A percentile compares a stretch with the other conserved stretches of the same genome.
phyloP scores from a whole-genome alignment of 1,139 yeast genomes.

The Kodamaea arcana region DNA sequence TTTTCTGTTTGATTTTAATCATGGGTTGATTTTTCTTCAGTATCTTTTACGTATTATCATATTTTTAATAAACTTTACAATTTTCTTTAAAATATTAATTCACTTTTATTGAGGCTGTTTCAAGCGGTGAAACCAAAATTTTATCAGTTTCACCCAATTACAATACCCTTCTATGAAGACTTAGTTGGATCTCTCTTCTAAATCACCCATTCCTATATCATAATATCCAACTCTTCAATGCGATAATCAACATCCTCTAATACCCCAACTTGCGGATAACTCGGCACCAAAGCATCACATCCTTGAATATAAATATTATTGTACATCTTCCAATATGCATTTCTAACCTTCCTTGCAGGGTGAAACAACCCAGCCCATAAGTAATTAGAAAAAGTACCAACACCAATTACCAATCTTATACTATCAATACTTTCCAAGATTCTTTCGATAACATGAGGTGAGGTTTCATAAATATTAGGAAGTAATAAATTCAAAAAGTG shows the following conservation, averaged over 20 bases:
- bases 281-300: constrained; percentile 76
- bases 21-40: too few relatives aligned
- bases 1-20: too few relatives aligned
- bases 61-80: too few relatives aligned
- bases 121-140: too few relatives aligned
- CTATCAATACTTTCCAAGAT: constrained; percentile 81
- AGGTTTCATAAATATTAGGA: constrained; percentile 87
- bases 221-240: constrained; percentile 38
- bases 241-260: constrained; percentile 19
- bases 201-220: too few relatives aligned
- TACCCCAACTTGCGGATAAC: constrained; percentile 61
- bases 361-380: constrained; percentile 88
- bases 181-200: too few relatives aligned
- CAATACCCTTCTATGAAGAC: too few relatives aligned
- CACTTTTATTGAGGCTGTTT: too few relatives aligned
- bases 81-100: too few relatives aligned
- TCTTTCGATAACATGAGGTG: constrained; percentile 89
- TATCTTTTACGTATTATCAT: too few relatives aligned
- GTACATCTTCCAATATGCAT: constrained; percentile 81
- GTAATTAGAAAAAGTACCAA: constrained; percentile 71
- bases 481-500: constrained; percentile 71
- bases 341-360: constrained; percentile 84
- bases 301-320: constrained; percentile 73
- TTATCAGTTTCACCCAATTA: too few relatives aligned
- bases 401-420: constrained; percentile 67